Percentiles rank a stretch among this genome's conserved stretches.
Conservation (phyloP, 2,329 filamentous ascomycete genomes). For the Chaetomiaceae sp. region DNA sequence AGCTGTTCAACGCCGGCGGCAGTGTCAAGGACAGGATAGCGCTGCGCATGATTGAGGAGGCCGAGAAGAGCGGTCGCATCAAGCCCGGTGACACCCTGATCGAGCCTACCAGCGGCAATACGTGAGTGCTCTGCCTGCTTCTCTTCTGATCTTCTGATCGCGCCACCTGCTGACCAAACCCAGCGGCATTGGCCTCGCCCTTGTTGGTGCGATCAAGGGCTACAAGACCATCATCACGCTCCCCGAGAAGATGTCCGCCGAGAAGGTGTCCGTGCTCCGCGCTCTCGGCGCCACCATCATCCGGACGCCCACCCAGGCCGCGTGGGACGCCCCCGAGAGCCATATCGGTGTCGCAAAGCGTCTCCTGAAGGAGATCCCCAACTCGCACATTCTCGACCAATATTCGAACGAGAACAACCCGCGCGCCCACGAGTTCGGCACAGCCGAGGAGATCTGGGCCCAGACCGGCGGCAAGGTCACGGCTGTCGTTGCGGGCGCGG, state of each 20-base stretch:
- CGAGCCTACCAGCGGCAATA: conserved; percentile 97
- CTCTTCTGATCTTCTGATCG: too few relatives aligned
- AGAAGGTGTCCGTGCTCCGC: conserved; percentile 93
- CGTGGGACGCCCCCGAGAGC: conserved; percentile 89
- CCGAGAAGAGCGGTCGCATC: conserved; percentile 85
- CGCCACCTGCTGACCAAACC: conserved; percentile 30
- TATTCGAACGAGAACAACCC: conserved; percentile 92
- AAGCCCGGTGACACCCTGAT: conserved; percentile 97
- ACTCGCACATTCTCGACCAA: conserved; percentile 95
- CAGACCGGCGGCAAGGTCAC: conserved; percentile 81
- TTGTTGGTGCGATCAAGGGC: conserved; percentile 92
- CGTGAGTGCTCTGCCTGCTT: conserved; percentile 43
- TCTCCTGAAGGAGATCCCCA: conserved; percentile 91
- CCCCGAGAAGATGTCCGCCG: conserved; percentile 98
- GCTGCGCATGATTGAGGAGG: conserved; percentile 94
- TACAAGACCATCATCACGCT: conserved; percentile 99
- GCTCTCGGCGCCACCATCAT: conserved; percentile 96
- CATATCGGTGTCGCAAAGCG: conserved; percentile 92
- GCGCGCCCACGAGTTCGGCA: conserved; percentile 86
- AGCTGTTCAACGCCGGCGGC: conserved; percentile 90
- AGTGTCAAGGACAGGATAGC: conserved; percentile 95
- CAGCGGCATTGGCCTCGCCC: conserved; percentile 82
- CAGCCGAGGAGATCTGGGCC: conserved; percentile 91
- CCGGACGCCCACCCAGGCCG: conserved; percentile 90
- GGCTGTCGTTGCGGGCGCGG: conserved; percentile 83